Evolutionary conservation across 495 filamentous ascomycete genomes (phyloP).

Genomic region (Penicillium egyptiacum): DNA sequence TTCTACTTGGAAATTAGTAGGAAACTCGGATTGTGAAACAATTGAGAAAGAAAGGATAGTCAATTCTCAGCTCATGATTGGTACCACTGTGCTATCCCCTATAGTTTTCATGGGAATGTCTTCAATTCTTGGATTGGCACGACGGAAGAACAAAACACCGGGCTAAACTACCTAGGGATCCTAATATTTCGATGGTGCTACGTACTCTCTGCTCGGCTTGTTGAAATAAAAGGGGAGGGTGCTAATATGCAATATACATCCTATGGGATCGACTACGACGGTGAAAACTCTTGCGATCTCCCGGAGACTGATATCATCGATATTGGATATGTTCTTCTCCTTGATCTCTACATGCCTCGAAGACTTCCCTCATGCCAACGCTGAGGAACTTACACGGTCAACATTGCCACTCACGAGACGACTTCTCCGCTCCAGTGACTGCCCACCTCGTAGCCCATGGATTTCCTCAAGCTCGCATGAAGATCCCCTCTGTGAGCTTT

Average conservation of each 20-base stretch:
- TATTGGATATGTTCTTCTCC: not conserved
- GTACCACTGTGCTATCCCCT: conserved; percentile 5
- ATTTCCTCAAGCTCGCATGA: too few species aligned
- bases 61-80: conserved; percentile 6
- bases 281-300: not conserved
- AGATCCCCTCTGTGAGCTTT: too few species aligned
- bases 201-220: conserved; percentile 10
- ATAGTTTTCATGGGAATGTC: conserved; percentile 7
- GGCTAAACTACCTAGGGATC: not conserved
- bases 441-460: too few species aligned
- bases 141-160: not conserved
- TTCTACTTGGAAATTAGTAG: conserved; percentile 12
- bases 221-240: conserved; percentile 5
- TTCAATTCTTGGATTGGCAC: conserved; percentile 14
- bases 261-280: not conserved
- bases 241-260: conserved; percentile 6
- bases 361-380: too few species aligned
- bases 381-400: too few species aligned
- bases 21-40: conserved; percentile 10
- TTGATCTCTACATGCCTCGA: too few species aligned
- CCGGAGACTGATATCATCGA: not conserved
- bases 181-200: conserved; percentile 8
- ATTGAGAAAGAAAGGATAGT: conserved; percentile 7
- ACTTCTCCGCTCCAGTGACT: too few species aligned
- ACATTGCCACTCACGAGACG: too few species aligned